phyloP scores from a whole-genome alignment of 495 filamentous ascomycete genomes.

The Amniculicola lignicola region DNA sequence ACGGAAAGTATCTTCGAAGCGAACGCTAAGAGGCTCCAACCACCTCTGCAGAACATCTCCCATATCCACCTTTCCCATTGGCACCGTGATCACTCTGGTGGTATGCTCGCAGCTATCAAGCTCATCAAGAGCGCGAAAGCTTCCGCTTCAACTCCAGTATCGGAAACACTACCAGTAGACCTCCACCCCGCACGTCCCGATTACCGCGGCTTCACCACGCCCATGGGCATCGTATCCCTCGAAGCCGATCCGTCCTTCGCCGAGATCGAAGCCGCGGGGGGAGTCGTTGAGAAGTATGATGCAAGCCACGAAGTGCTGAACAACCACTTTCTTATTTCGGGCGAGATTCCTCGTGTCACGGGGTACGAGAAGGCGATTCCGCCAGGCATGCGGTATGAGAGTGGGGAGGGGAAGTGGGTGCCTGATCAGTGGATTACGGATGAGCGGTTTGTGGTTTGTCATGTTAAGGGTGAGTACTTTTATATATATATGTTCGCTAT shows the following conservation, averaged over 20 bases:
- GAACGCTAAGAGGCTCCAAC: constrained; percentile 51
- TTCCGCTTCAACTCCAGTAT: constrained; percentile 11
- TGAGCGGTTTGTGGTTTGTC: constrained; percentile 58
- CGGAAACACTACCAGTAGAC: constrained; percentile 50
- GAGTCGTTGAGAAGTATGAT: constrained; percentile 44
- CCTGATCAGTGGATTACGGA: constrained; percentile 56
- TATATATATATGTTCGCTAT: too few relatives aligned
- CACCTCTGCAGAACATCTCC: constrained; percentile 45
- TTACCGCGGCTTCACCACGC: constrained; percentile 51
- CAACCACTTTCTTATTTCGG: constrained; percentile 56
- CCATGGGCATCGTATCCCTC: constrained; percentile 48
- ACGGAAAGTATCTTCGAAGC: constrained; percentile 56
- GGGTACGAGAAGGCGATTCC: constrained; percentile 54
- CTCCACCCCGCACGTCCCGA: constrained; percentile 56
- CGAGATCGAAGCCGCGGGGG: constrained; percentile 52
- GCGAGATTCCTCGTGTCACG: constrained; percentile 55
- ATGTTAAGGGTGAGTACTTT: constrained; percentile 50
- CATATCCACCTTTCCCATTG: constrained; percentile 52
- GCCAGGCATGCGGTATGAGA: constrained; percentile 49
- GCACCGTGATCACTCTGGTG: constrained; percentile 63
- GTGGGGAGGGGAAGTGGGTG: constrained; percentile 50
- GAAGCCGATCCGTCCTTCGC: constrained; percentile 58
- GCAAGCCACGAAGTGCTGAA: constrained; percentile 53
- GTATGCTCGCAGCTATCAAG: constrained; percentile 52
- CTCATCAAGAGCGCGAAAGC: constrained; percentile 43